These are phyloP conservation scores for Corniculantispora saksenae DNA, from an alignment of 2,329 filamentous ascomycete genomes.

Conservation along the genomic window DNA sequence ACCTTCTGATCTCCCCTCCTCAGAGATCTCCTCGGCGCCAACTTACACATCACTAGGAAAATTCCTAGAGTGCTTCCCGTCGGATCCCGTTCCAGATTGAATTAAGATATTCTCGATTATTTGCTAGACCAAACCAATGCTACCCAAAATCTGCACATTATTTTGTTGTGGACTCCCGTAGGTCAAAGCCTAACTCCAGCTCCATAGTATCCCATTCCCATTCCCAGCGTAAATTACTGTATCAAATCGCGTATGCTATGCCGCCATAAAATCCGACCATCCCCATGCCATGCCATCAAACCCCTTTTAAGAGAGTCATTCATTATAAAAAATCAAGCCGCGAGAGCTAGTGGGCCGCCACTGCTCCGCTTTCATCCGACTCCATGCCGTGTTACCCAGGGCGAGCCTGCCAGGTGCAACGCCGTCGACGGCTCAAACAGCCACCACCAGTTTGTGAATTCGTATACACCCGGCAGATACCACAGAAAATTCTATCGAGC, in stretches of 20 bases:
- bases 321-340: neutral
- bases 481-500: neutral
- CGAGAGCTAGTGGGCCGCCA: neutral
- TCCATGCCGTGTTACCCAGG: conserved; percentile 11
- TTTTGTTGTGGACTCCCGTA: neutral
- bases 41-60: neutral
- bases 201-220: neutral
- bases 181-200: neutral
- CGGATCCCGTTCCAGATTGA: too few relatives aligned
- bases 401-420: conserved; percentile 11
- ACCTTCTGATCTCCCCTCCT: too few relatives aligned
- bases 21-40: too few relatives aligned
- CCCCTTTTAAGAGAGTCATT: conserved; percentile 10
- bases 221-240: neutral
- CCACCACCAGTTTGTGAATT: neutral
- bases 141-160: neutral
- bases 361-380: conserved; percentile 6
- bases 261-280: neutral
- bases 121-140: neutral
- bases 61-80: too few relatives aligned
- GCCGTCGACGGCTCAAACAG: conserved; percentile 3
- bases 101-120: neutral
- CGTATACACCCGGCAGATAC: neutral
- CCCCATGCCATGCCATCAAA: neutral
- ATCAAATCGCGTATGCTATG: neutral